Evolutionary conservation across 2,329 filamentous ascomycete genomes (phyloP).

Genomic region (Pyrenophora seminiperda): DNA sequence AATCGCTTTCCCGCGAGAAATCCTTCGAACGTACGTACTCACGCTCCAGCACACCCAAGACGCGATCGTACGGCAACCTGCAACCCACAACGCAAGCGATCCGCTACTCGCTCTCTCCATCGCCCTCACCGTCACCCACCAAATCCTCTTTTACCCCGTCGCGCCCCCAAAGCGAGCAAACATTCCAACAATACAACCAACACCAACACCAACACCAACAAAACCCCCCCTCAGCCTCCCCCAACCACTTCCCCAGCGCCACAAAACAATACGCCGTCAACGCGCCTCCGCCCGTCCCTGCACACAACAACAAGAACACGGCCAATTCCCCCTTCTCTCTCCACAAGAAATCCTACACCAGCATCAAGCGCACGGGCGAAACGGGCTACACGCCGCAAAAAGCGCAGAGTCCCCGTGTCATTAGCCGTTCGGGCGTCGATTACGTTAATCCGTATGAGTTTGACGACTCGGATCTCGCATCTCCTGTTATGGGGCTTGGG

Average conservation of each 20-base stretch:
- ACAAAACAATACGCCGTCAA: constrained; percentile 42
- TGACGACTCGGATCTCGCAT: constrained; percentile 42
- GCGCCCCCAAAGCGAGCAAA: too few species aligned
- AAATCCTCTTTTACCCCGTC: too few species aligned
- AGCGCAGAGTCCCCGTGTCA: constrained; percentile 49
- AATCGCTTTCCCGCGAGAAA: constrained; percentile 35
- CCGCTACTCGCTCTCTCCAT: constrained; percentile 32
- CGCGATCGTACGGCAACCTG: constrained; percentile 55
- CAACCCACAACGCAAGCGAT: constrained; percentile 50
- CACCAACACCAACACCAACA: too few species aligned
- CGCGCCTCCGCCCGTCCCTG: constrained; percentile 17
- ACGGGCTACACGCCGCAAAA: constrained; percentile 36
- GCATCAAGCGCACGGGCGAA: constrained; percentile 41
- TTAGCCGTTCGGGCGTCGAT: constrained; percentile 56
- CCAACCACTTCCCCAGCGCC: constrained; percentile 32
- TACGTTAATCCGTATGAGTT: constrained; percentile 47
- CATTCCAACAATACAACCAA: too few species aligned
- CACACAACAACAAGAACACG: constrained; percentile 6
- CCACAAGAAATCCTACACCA: constrained; percentile 42
- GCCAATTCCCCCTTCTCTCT: constrained; percentile 36
- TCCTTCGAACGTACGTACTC: constrained; percentile 40
- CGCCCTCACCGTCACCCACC: constrained; percentile 10
- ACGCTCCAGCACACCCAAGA: constrained; percentile 46
- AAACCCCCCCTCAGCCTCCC: constrained; percentile 32
- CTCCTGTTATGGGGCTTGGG: constrained; percentile 11